These are phyloP conservation scores for Botrytis squamosa DNA, from an alignment of 2,329 filamentous ascomycete species.

Conservation along the genomic window DNA sequence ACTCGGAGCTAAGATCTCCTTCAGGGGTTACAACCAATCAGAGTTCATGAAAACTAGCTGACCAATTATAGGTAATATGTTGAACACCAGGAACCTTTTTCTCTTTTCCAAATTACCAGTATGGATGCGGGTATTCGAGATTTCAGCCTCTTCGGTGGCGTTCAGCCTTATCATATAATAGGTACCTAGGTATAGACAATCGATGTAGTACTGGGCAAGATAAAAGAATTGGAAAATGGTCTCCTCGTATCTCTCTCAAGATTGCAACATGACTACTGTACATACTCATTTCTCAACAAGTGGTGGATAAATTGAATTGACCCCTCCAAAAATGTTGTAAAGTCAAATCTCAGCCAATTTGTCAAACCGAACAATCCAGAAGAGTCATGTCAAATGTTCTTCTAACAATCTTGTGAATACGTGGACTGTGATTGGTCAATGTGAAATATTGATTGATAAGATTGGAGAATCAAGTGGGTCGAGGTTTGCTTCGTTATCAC, in stretches of 20 bases:
- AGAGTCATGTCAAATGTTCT: constrained; percentile 2
- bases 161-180: not conserved
- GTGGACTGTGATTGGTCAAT: not conserved
- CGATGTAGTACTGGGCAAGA: not conserved
- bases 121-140: not conserved
- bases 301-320: not conserved
- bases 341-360: not conserved
- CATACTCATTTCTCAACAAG: not conserved
- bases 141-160: not conserved
- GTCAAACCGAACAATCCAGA: constrained; percentile 12
- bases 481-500: constrained; percentile 3
- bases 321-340: not conserved
- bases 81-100: not conserved
- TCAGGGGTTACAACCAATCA: not conserved
- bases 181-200: too few relatives aligned
- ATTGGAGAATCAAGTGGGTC: constrained; percentile 4
- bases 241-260: not conserved
- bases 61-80: not conserved
- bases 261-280: not conserved
- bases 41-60: not conserved
- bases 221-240: not conserved
- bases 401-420: not conserved
- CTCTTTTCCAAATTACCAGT: not conserved
- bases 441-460: constrained; percentile 1
- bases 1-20: not conserved